A percentile compares a stretch with the other conserved stretches of the same genome.
These are phyloP conservation scores for Phialocephala subalpina DNA, from an alignment of 2,329 filamentous ascomycete species.

Conservation along the genomic window DNA sequence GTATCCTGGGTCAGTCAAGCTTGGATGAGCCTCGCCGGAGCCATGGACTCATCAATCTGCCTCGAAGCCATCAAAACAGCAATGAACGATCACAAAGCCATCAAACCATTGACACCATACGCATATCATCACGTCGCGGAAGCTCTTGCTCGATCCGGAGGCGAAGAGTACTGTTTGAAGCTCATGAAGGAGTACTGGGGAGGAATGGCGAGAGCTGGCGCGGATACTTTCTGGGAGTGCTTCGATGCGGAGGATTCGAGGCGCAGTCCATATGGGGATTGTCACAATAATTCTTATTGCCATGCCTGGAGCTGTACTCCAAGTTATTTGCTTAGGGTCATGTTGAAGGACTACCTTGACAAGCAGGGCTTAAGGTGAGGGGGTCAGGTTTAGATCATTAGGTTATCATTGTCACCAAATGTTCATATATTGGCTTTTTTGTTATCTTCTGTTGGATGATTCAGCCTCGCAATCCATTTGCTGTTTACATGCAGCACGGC, in stretches of 20 bases:
- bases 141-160: conserved; percentile 38
- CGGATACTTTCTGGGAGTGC: conserved; percentile 47
- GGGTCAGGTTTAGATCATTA: no score
- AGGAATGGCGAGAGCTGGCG: conserved; percentile 44
- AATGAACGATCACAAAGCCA: conserved; percentile 36
- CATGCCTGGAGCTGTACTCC: conserved; percentile 47
- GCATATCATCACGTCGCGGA: conserved; percentile 44
- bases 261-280: conserved; percentile 45
- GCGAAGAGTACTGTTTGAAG: conserved; percentile 40
- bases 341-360: no score
- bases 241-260: conserved; percentile 41
- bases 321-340: conserved; percentile 42
- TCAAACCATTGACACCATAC: conserved; percentile 45
- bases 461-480: no score
- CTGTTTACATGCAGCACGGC: no score
- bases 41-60: conserved; percentile 32
- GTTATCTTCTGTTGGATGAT: no score
- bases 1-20: conserved; percentile 44
- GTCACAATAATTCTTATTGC: conserved; percentile 46
- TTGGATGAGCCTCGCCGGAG: conserved; percentile 44
- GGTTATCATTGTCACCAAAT: no score
- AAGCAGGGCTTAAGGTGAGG: no score
- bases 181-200: conserved; percentile 46
- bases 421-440: no score
- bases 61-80: conserved; percentile 37